These are phyloP conservation scores for Termitomyces sp. DNA, from an alignment of 768 basidiomycete species.

Conservation along the genomic window DNA sequence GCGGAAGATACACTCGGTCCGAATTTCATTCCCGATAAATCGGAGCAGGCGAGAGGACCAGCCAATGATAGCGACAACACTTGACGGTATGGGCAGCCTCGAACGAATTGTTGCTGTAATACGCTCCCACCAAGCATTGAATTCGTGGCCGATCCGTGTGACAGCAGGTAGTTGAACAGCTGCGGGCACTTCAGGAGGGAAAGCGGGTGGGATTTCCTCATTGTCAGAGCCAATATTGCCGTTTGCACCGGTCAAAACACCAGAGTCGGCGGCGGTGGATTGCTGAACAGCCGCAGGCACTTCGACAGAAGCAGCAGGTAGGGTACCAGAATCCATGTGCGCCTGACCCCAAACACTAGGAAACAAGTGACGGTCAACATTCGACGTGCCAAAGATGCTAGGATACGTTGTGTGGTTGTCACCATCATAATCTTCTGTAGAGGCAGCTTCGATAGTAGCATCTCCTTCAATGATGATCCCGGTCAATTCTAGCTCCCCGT, in stretches of 20 bases:
- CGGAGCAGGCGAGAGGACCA: neutral
- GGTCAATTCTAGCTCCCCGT: neutral
- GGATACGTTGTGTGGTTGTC: neutral
- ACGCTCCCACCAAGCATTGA: neutral
- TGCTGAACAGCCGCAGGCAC: neutral
- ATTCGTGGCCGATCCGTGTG: neutral
- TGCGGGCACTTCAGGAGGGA: neutral
- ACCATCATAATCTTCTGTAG: no score
- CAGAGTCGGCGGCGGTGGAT: neutral
- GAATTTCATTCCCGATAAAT: neutral
- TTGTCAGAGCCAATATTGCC: neutral
- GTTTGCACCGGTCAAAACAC: neutral
- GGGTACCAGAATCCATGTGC: no score
- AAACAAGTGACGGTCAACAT: neutral
- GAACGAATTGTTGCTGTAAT: neutral
- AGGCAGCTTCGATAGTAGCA: no score
- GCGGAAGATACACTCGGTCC: neutral
- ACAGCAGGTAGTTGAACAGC: neutral
- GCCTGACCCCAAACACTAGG: neutral
- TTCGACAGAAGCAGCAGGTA: neutral
- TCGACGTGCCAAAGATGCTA: neutral
- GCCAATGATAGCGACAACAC: neutral
- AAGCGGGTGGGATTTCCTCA: neutral
- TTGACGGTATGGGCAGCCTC: neutral
- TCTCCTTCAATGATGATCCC: neutral